Evolutionary conservation across 2,329 filamentous ascomycete species (phyloP).

Genomic region (Ophiostoma triangulosporum): DNA sequence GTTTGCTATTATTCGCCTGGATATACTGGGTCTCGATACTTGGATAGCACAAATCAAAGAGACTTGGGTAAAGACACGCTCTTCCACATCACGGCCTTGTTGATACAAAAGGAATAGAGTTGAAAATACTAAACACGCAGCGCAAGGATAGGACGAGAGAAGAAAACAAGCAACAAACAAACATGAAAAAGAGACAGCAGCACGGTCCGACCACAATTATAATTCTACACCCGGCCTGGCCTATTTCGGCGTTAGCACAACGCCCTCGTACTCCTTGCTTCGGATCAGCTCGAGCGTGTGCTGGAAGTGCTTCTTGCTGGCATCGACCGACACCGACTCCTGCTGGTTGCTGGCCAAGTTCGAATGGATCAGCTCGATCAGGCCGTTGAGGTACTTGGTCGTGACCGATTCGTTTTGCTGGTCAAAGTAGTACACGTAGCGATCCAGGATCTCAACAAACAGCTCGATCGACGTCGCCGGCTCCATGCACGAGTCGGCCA

Average conservation of each 20-base stretch:
- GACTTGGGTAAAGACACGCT: too few relatives aligned
- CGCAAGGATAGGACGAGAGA: background rate
- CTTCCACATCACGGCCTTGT: background rate
- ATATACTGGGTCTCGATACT: too few relatives aligned
- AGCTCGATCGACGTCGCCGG: slow-evolving; percentile 92
- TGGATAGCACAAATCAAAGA: too few relatives aligned
- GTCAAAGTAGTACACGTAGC: slow-evolving; percentile 99
- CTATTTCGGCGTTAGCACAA: slow-evolving; percentile 54
- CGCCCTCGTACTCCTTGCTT: slow-evolving; percentile 82
- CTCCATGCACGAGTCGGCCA: slow-evolving; percentile 98
- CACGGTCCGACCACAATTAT: background rate
- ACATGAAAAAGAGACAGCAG: background rate
- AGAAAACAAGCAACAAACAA: background rate
- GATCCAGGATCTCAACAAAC: slow-evolving; percentile 95
- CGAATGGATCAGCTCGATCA: slow-evolving; percentile 96
- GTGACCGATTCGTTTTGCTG: slow-evolving; percentile 98
- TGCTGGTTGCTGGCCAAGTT: slow-evolving; percentile 70
- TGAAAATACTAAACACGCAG: background rate
- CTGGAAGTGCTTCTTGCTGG: slow-evolving; percentile 85
- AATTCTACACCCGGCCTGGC: background rate
- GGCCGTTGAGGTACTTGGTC: slow-evolving; percentile 91
- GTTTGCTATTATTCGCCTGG: too few relatives aligned
- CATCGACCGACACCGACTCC: slow-evolving; percentile 71
- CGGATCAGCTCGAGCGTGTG: slow-evolving; percentile 89
- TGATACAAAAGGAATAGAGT: background rate